phyloP scores from a whole-genome alignment of 2,329 filamentous ascomycete species.

The Monosporascus sp. region DNA sequence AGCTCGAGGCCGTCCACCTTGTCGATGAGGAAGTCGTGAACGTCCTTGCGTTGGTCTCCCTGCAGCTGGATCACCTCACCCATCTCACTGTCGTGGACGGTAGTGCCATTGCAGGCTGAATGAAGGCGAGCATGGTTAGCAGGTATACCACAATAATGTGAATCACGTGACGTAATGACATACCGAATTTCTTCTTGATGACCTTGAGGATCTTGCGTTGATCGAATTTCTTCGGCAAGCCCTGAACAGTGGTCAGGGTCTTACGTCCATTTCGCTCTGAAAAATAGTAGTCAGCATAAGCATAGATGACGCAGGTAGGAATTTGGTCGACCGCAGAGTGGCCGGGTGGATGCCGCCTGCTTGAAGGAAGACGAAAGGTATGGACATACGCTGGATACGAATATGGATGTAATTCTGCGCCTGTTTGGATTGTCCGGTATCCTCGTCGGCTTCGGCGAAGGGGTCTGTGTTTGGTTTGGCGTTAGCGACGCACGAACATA shows the following conservation, averaged over 20 bases:
- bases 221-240: conserved; percentile 97
- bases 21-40: conserved; percentile 94
- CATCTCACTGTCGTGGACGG: conserved; percentile 93
- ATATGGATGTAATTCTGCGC: conserved; percentile 99
- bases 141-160: not conserved
- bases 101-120: conserved; percentile 98
- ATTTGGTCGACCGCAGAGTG: not conserved
- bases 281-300: conserved; percentile 33
- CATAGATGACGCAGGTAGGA: not conserved
- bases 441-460: conserved; percentile 99
- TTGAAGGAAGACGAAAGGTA: conserved; percentile 3
- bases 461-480: conserved; percentile 61
- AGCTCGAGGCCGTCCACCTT: conserved; percentile 93
- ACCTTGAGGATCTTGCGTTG: conserved; percentile 99
- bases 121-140: conserved; percentile 15
- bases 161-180: conserved; percentile 22
- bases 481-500: conserved; percentile 17
- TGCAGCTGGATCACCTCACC: conserved; percentile 99
- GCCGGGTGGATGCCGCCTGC: not conserved
- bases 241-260: conserved; percentile 99
- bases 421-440: conserved; percentile 91
- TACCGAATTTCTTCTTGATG: conserved; percentile 99
- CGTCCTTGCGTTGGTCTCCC: conserved; percentile 98
- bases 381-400: conserved; percentile 89
- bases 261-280: conserved; percentile 99